Base-by-base conservation (phyloP, 2,329 filamentous ascomycete species). In the Neoarthrinium moseri region DNA sequence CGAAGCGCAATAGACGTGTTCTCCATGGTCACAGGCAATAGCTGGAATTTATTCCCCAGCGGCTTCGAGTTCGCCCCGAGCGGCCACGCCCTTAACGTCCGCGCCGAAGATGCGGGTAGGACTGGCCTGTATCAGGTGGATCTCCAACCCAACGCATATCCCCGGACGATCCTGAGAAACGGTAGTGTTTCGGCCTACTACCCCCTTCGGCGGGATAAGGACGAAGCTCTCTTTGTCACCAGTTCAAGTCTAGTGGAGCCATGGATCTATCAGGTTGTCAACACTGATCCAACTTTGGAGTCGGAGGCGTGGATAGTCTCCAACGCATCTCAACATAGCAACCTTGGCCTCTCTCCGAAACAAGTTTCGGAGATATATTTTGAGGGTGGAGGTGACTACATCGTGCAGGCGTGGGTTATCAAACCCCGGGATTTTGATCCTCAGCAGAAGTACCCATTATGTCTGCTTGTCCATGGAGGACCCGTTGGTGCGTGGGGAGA, bases 401-500 rank as follows among this genome's bases (percentile, higher is more conserved):
- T 50, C 17, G 56, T 72, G 5, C 70, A 73, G 24, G 63, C 65
- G 0, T 72, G 67, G 55, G 58, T 73, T 21, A 43, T 73, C 8
- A 62, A 58, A 20, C 70, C 71, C 4, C 61, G 61, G 38, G 48
- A 60, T 27, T 70, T 72, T 49, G 65, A 70, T 42, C 50, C 59
- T 8, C 63, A 60, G 43, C 63, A 60, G 45, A 65, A 60, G 40
- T 68, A 70, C 15, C 71, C 70, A 3, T 55, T 71, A 45, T 60
- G 65, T 0, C 34, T 73, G 4, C 51, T 66, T 13, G 59, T 69
- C 10, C 69, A 72, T 24, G 69, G 64, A 8, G 66, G 65, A 0
- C 69, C 79, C 0, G 71, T 72, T 44, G 59, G 61, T 3, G 66
- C 75, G 2, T 80, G 73, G 73, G 67, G 66, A n/a, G 76, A 83